Percentiles rank a stretch among this genome's conserved stretches.
These are phyloP conservation scores for Wickerhamomyces queroliae DNA, from an alignment of 805 yeast genomes.

Conservation along the genomic window DNA sequence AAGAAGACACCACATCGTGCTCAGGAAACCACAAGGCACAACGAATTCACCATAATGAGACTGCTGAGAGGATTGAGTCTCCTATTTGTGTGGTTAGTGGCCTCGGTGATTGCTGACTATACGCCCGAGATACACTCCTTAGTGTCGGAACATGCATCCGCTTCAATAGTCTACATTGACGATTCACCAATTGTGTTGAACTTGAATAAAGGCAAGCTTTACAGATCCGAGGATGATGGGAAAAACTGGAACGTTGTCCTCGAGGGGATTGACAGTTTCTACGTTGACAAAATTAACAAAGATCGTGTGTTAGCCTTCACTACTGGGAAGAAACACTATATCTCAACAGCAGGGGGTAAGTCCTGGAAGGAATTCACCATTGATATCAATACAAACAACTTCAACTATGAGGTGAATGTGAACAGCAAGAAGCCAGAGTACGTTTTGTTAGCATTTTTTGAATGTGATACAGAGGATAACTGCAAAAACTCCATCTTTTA, in stretches of 20 bases:
- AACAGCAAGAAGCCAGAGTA: slow-evolving; percentile 34
- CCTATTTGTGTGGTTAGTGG: not conserved
- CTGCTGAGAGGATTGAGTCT: not conserved
- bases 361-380: slow-evolving; percentile 33
- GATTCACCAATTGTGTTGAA: slow-evolving; percentile 24
- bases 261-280: slow-evolving; percentile 20
- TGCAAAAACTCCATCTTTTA: slow-evolving; percentile 34
- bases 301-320: slow-evolving; percentile 36
- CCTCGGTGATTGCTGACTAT: slow-evolving; percentile 11
- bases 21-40: too few species aligned
- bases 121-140: slow-evolving; percentile 18
- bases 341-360: slow-evolving; percentile 35
- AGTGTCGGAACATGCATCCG: slow-evolving; percentile 7
- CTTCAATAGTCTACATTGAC: slow-evolving; percentile 23
- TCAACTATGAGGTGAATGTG: slow-evolving; percentile 25
- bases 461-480: slow-evolving; percentile 11
- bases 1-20: too few species aligned
- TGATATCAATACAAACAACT: slow-evolving; percentile 16
- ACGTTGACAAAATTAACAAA: slow-evolving; percentile 30
- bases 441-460: slow-evolving; percentile 29
- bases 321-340: slow-evolving; percentile 26
- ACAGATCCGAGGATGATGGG: slow-evolving; percentile 44
- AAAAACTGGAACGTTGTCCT: slow-evolving; percentile 33
- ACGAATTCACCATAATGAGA: not conserved
- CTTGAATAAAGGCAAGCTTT: slow-evolving; percentile 24